phyloP scores from a whole-genome alignment of 1,284 basidiomycete genomes.

The Austroboletus niveus region DNA sequence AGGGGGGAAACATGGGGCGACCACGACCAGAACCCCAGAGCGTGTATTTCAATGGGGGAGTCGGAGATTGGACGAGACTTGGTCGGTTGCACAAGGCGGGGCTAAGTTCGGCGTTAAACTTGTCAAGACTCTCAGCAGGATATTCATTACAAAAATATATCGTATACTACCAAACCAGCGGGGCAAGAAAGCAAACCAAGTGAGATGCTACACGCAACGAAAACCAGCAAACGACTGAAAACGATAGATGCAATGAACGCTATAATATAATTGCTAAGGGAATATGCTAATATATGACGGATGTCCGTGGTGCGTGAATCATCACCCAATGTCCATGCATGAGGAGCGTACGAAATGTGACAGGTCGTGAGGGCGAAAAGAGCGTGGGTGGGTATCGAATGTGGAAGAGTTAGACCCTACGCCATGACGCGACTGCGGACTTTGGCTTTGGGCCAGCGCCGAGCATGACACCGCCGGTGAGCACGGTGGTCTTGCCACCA shows the following conservation, averaged over 20 bases:
- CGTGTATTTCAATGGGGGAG: not conserved
- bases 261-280: slow-evolving; percentile 34
- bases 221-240: slow-evolving; percentile 27
- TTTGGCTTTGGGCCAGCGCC: slow-evolving; percentile 40
- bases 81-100: not conserved
- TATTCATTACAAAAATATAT: slow-evolving; percentile 33
- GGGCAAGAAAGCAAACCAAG: slow-evolving; percentile 23
- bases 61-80: slow-evolving; percentile 10
- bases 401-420: slow-evolving; percentile 36
- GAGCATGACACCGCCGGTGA: slow-evolving; percentile 83
- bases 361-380: slow-evolving; percentile 26
- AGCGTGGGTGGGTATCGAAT: slow-evolving; percentile 18
- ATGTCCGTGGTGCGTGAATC: slow-evolving; percentile 27
- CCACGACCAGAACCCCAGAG: not conserved
- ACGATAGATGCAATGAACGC: slow-evolving; percentile 27
- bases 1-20: slow-evolving; percentile 12
- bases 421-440: slow-evolving; percentile 46
- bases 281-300: slow-evolving; percentile 31
- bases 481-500: slow-evolving; percentile 80
- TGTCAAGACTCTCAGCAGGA: not conserved
- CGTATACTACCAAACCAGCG: slow-evolving; percentile 13
- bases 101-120: slow-evolving; percentile 9
- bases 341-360: slow-evolving; percentile 23
- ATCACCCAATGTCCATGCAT: slow-evolving; percentile 26
- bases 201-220: slow-evolving; percentile 38